Percentiles rank a stretch among this genome's conserved stretches.
These are phyloP conservation scores for Syzygium jambos DNA, from an alignment of 345 rosid species.

Conservation along the genomic window DNA sequence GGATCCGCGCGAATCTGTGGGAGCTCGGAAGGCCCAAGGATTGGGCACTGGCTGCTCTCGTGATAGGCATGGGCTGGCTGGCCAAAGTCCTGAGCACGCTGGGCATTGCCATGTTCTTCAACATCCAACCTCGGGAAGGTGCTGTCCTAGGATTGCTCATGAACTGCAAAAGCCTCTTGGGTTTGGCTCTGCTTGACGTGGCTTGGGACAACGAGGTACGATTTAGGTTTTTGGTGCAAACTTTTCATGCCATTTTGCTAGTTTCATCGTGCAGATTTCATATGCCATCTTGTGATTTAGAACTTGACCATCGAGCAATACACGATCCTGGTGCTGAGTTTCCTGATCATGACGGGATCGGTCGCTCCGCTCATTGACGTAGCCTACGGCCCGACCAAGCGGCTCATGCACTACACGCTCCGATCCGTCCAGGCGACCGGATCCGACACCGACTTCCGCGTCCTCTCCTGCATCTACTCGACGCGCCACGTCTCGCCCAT, in stretches of 20 bases:
- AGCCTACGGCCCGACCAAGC: slow-evolving; percentile 26
- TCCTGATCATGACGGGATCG: slow-evolving; percentile 4
- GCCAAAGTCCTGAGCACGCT: slow-evolving; percentile 23
- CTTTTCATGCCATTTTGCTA: neutral
- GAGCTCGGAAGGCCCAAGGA: neutral
- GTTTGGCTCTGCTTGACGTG: slow-evolving; percentile 21
- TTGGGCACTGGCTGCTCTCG: neutral
- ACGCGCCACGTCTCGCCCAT: slow-evolving; percentile 27
- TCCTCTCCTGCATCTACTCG: slow-evolving; percentile 45
- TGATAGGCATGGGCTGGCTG: slow-evolving; percentile 8
- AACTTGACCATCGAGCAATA: slow-evolving; percentile 24
- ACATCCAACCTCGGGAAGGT: slow-evolving; percentile 18
- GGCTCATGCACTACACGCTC: slow-evolving; percentile 7
- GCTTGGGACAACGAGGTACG: slow-evolving; percentile 23
- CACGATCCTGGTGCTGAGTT: slow-evolving; percentile 38
- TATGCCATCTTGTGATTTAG: slow-evolving; percentile 5
- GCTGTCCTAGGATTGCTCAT: slow-evolving; percentile 35
- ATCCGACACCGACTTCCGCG: slow-evolving; percentile 32
- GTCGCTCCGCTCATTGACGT: slow-evolving; percentile 17
- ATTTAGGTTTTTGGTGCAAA: neutral
- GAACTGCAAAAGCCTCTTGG: slow-evolving; percentile 47
- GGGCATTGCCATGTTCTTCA: slow-evolving; percentile 6
- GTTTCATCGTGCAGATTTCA: no score
- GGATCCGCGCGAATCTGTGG: slow-evolving; percentile 8
- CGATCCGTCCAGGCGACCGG: slow-evolving; percentile 35